Evolutionary conservation across 2,329 filamentous ascomycete genomes (phyloP), one percentile per base, ranked within the genome.

Genomic region (Stachybotrys elegans): DNA sequence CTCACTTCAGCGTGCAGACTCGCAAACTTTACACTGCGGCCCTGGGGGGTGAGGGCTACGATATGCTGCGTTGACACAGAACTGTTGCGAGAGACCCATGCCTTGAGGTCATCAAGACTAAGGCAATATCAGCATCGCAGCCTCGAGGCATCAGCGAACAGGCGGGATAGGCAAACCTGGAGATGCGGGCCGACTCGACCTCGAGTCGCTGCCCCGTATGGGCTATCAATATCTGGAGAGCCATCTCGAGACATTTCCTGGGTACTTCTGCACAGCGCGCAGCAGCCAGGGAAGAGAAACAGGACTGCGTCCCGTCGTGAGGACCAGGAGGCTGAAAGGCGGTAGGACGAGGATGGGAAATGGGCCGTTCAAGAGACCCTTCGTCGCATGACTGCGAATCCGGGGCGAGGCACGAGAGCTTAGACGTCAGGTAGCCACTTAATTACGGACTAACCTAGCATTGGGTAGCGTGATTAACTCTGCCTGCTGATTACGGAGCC

Each of bases 151-250:
- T 13, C 40, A 13, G n/a, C 9, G n/a, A 12, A 19, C n/a, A 16
- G 23, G 20, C 42, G 38, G 23, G 45, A 14, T 25, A 27, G 12
- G 47, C 81, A 57, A 73, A 89, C 85, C 84, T 86, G 56, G 78
- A 75, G 67, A 92, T 86, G 61, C 82, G 79, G 51, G 83, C 76
- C 54, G 84, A 80, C 70, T 95, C 88, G 65, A 87, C 79, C 65
- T 83, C 77, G 62, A 95, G 78, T 70, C 85, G 84, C 75, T 89
- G 84, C 74, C 92, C 92, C 68, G 87, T 90, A 72, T 95, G 91
- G 77, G 89, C 90, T 63, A 95, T 84, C 74, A 89, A 88, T 69
- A 95, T 84, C 72, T 88, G 83, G 65, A 92, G 81, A 73, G 88
- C 86, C 89, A 95, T 95, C 69, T 75, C 79, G 70, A 72, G 70